Base-by-base conservation (phyloP, 2,329 filamentous ascomycete genomes). In the Cadophora malorum region DNA sequence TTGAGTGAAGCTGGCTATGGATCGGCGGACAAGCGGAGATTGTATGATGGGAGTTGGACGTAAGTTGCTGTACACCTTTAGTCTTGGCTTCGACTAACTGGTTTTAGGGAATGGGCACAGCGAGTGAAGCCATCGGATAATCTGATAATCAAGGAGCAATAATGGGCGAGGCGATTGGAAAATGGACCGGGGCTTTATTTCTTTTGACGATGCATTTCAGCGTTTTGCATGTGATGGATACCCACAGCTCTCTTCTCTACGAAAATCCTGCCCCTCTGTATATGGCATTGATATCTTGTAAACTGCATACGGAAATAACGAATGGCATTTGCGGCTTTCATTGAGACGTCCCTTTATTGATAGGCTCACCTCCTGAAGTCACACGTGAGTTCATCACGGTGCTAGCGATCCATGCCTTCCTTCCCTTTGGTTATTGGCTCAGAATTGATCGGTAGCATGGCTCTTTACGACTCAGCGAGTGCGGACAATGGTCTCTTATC, bases 11-110 rank as follows among this genome's bases (percentile, higher is more conserved):
- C 94, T 25, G 90, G 89, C 1, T 94, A 89, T 76, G 92, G 91
- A 1, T 83, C 87, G 4, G 80, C 86, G 0, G 85, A 89, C 69
- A 86, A 87, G 65, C 87, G 92, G 73, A 90, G 86, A 77, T 84
- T 99, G 25, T 99, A 99, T 76, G 96, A 99, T 79, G 96, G 96
- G 59, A 97, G 94, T 80, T 99, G 96, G 96, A 98, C 96, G 86
- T 97, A 84, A 89, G 92, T 90, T 52, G 21, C 47, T 12, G 21
- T 56, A 50, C 65, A 47, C 45, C 19, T n/a, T n/a, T n/a, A n/a
- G n/a, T n/a, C n/a, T n/a, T n/a, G n/a, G n/a, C n/a, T n/a, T n/a
- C n/a, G n/a, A n/a, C n/a, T n/a, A n/a, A n/a, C n/a, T n/a, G n/a
- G n/a, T n/a, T n/a, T n/a, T 66, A 90, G 87, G 28, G 87, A 90